Evolutionary conservation across 768 basidiomycete genomes (phyloP).

Genomic region (Boletus bicolor): DNA sequence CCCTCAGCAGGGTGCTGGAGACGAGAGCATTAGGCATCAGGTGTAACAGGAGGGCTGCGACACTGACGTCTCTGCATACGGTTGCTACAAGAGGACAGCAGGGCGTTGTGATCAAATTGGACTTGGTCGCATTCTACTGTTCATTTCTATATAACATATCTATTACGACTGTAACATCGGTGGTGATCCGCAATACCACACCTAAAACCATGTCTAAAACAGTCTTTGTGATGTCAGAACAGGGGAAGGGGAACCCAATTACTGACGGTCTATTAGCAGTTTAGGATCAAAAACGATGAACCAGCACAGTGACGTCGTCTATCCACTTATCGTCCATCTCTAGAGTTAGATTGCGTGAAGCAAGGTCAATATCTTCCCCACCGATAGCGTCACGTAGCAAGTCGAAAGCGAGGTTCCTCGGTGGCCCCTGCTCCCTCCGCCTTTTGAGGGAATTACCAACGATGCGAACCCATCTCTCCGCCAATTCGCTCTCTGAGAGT

Average conservation of each 20-base stretch:
- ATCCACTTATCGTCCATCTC: conserved; percentile 52
- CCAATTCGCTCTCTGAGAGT: conserved; percentile 27
- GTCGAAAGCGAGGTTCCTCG: conserved; percentile 37
- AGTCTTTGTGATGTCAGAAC: not conserved
- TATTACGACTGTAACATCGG: conserved; percentile 3
- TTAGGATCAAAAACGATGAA: conserved; percentile 35
- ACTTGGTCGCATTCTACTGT: conserved; percentile 11
- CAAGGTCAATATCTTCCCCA: conserved; percentile 37
- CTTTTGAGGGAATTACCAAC: conserved; percentile 28
- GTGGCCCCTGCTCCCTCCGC: conserved; percentile 11
- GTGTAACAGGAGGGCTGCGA: not conserved
- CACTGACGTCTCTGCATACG: not conserved
- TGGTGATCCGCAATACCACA: conserved; percentile 8
- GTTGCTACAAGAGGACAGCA: not conserved
- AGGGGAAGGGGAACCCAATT: not conserved
- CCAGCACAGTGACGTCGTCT: conserved; percentile 47
- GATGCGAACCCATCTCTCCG: conserved; percentile 35
- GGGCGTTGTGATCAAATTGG: not conserved
- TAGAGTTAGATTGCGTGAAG: conserved; percentile 44
- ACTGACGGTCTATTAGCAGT: conserved; percentile 1
- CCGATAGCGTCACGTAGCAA: conserved; percentile 44
- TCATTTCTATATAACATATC: conserved; percentile 14
- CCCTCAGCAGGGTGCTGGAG: conserved; percentile 11
- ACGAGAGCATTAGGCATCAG: conserved; percentile 24
- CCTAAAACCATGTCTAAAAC: conserved; percentile 7